A percentile compares a stretch with the other conserved stretches of the same genome.
Conservation (phyloP, 2,329 filamentous ascomycete species). For the Ceratocystis albifundus region DNA sequence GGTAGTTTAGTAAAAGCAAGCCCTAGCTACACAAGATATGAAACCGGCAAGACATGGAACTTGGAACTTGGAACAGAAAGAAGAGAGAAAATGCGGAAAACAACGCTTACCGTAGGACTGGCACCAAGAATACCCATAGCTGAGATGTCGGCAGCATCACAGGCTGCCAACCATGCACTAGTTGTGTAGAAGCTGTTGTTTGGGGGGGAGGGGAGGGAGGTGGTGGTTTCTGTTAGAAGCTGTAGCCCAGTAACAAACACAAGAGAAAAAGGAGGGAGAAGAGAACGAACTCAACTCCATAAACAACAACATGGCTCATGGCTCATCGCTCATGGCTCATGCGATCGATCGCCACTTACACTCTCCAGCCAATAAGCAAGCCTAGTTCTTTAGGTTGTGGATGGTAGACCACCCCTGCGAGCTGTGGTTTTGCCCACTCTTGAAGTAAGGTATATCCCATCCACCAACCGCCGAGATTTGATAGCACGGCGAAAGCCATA, state of each 20-base stretch:
- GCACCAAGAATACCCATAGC: constrained; percentile 58
- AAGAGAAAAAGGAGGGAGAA: background rate
- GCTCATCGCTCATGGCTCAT: too few relatives aligned
- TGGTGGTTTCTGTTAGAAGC: background rate
- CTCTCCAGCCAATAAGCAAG: background rate
- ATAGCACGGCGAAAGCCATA: constrained; percentile 42
- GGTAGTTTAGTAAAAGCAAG: background rate
- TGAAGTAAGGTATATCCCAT: constrained; percentile 52
- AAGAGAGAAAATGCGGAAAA: background rate
- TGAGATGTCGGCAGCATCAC: constrained; percentile 60
- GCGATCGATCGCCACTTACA: background rate
- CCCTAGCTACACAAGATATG: background rate
- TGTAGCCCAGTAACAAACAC: background rate
- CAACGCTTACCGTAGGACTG: constrained; percentile 51
- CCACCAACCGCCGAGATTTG: constrained; percentile 52
- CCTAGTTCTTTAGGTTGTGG: constrained; percentile 38
- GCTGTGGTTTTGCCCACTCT: constrained; percentile 50
- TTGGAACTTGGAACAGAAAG: too few relatives aligned
- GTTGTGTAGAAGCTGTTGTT: constrained; percentile 35
- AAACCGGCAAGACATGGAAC: background rate
- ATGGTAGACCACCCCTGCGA: constrained; percentile 54
- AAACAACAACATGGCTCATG: too few relatives aligned
- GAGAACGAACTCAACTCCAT: too few relatives aligned
- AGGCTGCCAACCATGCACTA: constrained; percentile 60
- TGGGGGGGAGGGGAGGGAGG: too few relatives aligned